Conservation (phyloP, 345 rosid species). For the Populus pruinosa region DNA sequence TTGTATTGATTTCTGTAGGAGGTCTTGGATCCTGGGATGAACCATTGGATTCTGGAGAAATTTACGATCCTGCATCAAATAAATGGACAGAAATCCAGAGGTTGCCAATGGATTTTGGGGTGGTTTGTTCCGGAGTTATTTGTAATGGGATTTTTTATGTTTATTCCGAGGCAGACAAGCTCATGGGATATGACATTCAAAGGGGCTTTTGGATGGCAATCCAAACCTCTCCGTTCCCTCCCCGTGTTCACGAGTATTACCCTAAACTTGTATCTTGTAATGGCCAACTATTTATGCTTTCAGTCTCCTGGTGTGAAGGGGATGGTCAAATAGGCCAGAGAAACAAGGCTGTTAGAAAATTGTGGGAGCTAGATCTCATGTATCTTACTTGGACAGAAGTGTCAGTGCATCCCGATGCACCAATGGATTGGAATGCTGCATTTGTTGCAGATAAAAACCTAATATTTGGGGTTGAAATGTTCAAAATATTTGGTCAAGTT, state of each 20-base stretch:
- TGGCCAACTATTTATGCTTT: constrained; percentile 74
- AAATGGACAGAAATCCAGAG: constrained; percentile 86
- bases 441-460: constrained; percentile 69
- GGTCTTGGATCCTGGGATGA: constrained; percentile 86
- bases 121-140: constrained; percentile 64
- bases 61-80: constrained; percentile 74
- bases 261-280: constrained; percentile 83
- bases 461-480: constrained; percentile 90
- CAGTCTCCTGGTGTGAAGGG: constrained; percentile 99
- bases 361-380: constrained; percentile 93
- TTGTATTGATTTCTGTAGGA: constrained; percentile 71
- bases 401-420: constrained; percentile 94
- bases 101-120: constrained; percentile 73
- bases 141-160: constrained; percentile 85
- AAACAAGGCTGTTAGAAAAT: constrained; percentile 91
- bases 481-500: constrained; percentile 95
- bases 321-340: constrained; percentile 91
- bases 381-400: constrained; percentile 77
- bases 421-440: constrained; percentile 98
- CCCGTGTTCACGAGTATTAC: constrained; percentile 83
- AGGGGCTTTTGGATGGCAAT: constrained; percentile 87
- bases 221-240: constrained; percentile 79
- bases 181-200: constrained; percentile 86
- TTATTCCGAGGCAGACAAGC: constrained; percentile 81
- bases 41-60: constrained; percentile 90